A percentile compares a stretch with the other conserved stretches of the same genome.
These are phyloP conservation scores for Huiozyma sinensis DNA, from an alignment of 805 yeast genomes.

Conservation along the genomic window DNA sequence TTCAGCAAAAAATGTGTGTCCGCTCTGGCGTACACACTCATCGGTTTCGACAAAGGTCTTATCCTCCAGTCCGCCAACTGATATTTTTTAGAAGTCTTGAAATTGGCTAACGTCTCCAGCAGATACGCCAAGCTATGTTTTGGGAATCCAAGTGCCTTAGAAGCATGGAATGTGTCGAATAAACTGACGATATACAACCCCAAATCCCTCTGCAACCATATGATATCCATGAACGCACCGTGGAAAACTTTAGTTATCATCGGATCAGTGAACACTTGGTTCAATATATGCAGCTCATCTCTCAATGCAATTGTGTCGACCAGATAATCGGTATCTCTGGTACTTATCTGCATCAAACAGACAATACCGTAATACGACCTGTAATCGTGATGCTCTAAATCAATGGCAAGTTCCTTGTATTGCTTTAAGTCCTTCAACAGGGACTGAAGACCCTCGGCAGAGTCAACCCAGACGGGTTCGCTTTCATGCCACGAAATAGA, in stretches of 20 bases:
- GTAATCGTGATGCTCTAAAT: constrained; percentile 91
- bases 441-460: constrained; percentile 35
- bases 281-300: constrained; percentile 56
- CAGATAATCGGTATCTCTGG: constrained; percentile 71
- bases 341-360: constrained; percentile 86
- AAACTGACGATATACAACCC: constrained; percentile 83
- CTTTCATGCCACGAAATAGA: constrained; percentile 56
- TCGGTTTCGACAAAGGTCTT: constrained; percentile 67
- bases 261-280: constrained; percentile 74
- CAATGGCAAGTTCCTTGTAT: constrained; percentile 71
- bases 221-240: constrained; percentile 94
- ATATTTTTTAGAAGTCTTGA: constrained; percentile 85
- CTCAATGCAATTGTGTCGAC: constrained; percentile 76
- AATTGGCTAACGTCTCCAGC: constrained; percentile 67
- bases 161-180: constrained; percentile 90
- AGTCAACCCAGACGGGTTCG: constrained; percentile 64
- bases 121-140: constrained; percentile 76
- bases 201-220: constrained; percentile 92
- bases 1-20: constrained; percentile 87
- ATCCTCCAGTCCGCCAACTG: constrained; percentile 96
- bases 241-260: constrained; percentile 77
- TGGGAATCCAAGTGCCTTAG: constrained; percentile 68
- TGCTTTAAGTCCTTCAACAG: constrained; percentile 46
- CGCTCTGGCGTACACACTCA: constrained; percentile 82
- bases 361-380: constrained; percentile 85